phyloP scores from a whole-genome alignment of 1,284 basidiomycete genomes.

The Tylopilus sp. region DNA sequence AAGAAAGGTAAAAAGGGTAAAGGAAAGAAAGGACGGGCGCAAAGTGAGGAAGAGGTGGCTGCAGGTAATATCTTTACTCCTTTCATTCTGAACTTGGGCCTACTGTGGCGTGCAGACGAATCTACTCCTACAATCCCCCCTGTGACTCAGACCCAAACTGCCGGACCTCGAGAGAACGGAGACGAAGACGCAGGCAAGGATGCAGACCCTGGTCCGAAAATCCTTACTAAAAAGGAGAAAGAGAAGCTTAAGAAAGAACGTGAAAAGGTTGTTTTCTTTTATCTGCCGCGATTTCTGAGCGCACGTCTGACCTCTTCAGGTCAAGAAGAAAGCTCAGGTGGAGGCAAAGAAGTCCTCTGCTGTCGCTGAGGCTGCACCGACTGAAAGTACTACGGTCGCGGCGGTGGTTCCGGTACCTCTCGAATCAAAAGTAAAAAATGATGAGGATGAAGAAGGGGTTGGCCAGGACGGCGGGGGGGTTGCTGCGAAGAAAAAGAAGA shows the following conservation, averaged over 20 bases:
- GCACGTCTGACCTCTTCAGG: conserved; percentile 44
- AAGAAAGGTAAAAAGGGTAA: conserved; percentile 47
- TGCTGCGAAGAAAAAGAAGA: conserved; percentile 80
- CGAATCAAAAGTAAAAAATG: conserved; percentile 26
- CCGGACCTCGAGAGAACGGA: conserved; percentile 39
- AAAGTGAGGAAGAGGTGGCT: conserved; percentile 40
- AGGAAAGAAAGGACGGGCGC: conserved; percentile 42
- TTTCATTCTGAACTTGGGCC: neutral
- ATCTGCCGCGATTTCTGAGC: neutral
- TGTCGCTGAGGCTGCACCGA: conserved; percentile 21
- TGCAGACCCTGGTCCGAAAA: conserved; percentile 45
- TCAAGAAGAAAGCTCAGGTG: conserved; percentile 92
- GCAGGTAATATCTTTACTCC: conserved; percentile 19
- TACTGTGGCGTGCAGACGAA: conserved; percentile 23
- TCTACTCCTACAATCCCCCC: conserved; percentile 29
- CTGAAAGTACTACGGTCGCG: conserved; percentile 14
- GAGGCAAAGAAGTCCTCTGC: conserved; percentile 71
- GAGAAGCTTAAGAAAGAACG: conserved; percentile 92
- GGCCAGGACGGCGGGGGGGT: conserved; percentile 52
- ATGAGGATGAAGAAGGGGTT: conserved; percentile 45
- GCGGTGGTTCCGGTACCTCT: conserved; percentile 21
- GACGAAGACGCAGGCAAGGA: conserved; percentile 49
- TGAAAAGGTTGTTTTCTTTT: conserved; percentile 64
- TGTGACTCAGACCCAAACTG: conserved; percentile 13
- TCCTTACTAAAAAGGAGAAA: conserved; percentile 90